Base-by-base conservation (phyloP, 371 early-diverging fungal genomes). In the Batkoa obscura region DNA sequence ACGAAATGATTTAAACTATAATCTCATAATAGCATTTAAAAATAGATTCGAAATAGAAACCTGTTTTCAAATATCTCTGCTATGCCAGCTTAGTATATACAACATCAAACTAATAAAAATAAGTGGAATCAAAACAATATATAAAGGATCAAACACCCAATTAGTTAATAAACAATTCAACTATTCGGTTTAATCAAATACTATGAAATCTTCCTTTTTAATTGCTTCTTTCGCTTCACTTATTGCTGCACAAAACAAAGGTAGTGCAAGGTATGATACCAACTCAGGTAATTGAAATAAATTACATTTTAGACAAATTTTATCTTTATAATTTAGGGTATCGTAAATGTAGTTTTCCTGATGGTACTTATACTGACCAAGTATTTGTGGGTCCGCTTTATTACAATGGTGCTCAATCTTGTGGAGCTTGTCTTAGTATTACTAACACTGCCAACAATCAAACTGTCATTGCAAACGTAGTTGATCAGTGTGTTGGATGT, bases 401-500 rank as follows among this genome's bases (percentile, higher is more conserved):
- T 2, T 55, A 46, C 2, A 33, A 30, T 9, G 43, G 32, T 23
- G 32, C 46, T 45, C 2, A 6, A 5, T 17, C 2, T 23, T 55
- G 56, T 47, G 56, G 56, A 5, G 43, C 43, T 8, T 55, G 56
- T 23, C 23, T 55, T 15, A 32, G 36, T 6, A 36, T 55, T 2
- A 55, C 56, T 6, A 55, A 55, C 32, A 41, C 47, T 15, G 33
- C 43, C 31, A 42, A 3, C 15, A 46, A 46, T 15, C 10, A 41
- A 35, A 55, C 23, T 12, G 34, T 34, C 1, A 17, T 34, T 32
- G 56, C 37, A 8, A 43, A 55, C 35, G 56, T 55, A n/a, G 56
- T 55, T 4, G 56, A 55, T 46, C 56, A 55, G 35, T 55, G 56
- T 35, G 5, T 55, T 23, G 43, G 56, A 13, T 55, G 56, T 36